A percentile compares a stretch with the other conserved stretches of the same genome.
Conservation (phyloP, 2,329 filamentous ascomycete genomes). For the Talaromyces sp. region DNA sequence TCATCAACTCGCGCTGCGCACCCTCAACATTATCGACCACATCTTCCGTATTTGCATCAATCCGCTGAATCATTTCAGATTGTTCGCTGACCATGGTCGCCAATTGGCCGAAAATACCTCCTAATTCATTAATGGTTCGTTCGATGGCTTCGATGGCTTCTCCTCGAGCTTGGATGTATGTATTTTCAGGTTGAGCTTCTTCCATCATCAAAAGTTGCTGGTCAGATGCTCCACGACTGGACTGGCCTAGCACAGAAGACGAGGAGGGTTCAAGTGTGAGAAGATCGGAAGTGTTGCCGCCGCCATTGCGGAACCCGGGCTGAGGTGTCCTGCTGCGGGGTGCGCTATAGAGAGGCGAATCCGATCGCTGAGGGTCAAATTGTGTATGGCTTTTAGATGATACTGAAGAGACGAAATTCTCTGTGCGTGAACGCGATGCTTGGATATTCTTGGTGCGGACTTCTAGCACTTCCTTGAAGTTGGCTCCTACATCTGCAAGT, state of each 20-base stretch:
- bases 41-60: conserved; percentile 95
- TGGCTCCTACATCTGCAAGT: conserved; percentile 84
- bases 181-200: conserved; percentile 78
- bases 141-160: conserved; percentile 97
- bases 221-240: conserved; percentile 60
- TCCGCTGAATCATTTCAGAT: conserved; percentile 94
- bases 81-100: conserved; percentile 97
- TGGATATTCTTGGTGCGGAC: conserved; percentile 97
- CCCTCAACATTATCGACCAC: conserved; percentile 98
- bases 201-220: conserved; percentile 92
- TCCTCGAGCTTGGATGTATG: conserved; percentile 88
- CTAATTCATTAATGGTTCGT: conserved; percentile 87
- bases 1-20: conserved; percentile 88
- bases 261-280: conserved; percentile 73
- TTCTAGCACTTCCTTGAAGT: conserved; percentile 96
- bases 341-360: conserved; percentile 82
- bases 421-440: conserved; percentile 83
- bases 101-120: conserved; percentile 87
- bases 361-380: conserved; percentile 65
- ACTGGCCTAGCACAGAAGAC: conserved; percentile 45
- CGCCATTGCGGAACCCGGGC: conserved; percentile 44
- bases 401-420: conserved; percentile 93
- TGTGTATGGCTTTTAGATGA: conserved; percentile 67
- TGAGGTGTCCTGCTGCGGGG: conserved; percentile 65
- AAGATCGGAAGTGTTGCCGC: conserved; percentile 56